Evolutionary conservation across 2,329 filamentous ascomycete species (phyloP).

Genomic region (Fusarium hostae): DNA sequence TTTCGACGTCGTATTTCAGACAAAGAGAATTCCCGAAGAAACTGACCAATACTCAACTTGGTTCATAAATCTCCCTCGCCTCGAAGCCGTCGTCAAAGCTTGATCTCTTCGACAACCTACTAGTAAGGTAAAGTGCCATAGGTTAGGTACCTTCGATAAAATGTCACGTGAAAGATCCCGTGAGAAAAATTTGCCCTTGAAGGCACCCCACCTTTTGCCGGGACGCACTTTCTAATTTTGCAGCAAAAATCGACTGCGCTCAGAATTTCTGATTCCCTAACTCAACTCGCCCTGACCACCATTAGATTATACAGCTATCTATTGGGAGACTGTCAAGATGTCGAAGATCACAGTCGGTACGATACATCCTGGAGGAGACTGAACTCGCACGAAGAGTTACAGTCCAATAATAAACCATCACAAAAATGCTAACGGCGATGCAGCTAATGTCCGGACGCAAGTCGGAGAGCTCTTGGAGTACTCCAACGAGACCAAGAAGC

Average conservation of each 20-base stretch:
- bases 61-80: background rate
- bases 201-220: slow-evolving; percentile 34
- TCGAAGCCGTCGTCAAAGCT: slow-evolving; percentile 16
- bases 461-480: slow-evolving; percentile 95
- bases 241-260: slow-evolving; percentile 35
- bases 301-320: slow-evolving; percentile 74
- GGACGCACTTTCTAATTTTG: slow-evolving; percentile 24
- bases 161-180: slow-evolving; percentile 48
- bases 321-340: slow-evolving; percentile 90
- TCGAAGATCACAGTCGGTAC: slow-evolving; percentile 85
- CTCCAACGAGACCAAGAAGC: slow-evolving; percentile 94
- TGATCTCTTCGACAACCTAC: background rate
- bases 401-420: background rate
- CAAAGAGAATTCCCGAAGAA: background rate
- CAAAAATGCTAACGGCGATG: slow-evolving; percentile 51
- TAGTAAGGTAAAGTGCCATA: background rate
- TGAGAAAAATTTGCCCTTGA: slow-evolving; percentile 52
- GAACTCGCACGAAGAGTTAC: background rate
- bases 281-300: slow-evolving; percentile 64
- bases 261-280: slow-evolving; percentile 30
- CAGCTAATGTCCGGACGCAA: slow-evolving; percentile 93
- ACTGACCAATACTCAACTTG: background rate
- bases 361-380: slow-evolving; percentile 31
- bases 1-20: slow-evolving; percentile 3
- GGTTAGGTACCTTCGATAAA: slow-evolving; percentile 3